Evolutionary conservation across 257 asterid species (phyloP).

Genomic region (Capsicum chinense): DNA sequence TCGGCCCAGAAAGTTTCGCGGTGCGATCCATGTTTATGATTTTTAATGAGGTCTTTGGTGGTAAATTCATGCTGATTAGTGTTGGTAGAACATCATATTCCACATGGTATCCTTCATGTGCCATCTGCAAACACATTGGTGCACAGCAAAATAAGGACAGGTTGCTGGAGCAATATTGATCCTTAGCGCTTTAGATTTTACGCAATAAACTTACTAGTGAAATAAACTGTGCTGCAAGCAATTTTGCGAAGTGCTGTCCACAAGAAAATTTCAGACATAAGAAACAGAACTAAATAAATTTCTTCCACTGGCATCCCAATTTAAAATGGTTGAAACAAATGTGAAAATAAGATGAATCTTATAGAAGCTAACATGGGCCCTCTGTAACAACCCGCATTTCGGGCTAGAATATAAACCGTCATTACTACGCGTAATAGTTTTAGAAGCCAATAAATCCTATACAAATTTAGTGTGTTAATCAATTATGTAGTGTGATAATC

Average conservation of each 20-base stretch:
- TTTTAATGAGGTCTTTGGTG: too few species aligned
- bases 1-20: too few species aligned
- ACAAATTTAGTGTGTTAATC: too few species aligned
- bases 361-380: neutral
- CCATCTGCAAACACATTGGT: conserved; percentile 60
- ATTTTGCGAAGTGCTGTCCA: conserved; percentile 88
- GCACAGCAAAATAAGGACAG: neutral
- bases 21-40: too few species aligned
- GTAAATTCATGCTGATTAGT: conserved; percentile 49
- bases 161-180: neutral
- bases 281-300: conserved; percentile 36
- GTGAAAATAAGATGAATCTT: neutral
- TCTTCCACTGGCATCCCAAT: conserved; percentile 3
- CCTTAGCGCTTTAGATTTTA: neutral
- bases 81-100: conserved; percentile 75
- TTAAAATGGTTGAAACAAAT: conserved; percentile 12
- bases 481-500: too few species aligned
- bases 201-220: conserved; percentile 61
- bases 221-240: conserved; percentile 81
- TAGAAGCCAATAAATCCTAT: too few species aligned
- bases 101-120: conserved; percentile 66
- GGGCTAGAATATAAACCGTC: too few species aligned
- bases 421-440: too few species aligned
- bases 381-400: too few species aligned
- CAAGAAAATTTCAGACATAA: conserved; percentile 30